These are phyloP conservation scores for Testicularia cyperi DNA, from an alignment of 1,284 basidiomycete species.

Conservation along the genomic window DNA sequence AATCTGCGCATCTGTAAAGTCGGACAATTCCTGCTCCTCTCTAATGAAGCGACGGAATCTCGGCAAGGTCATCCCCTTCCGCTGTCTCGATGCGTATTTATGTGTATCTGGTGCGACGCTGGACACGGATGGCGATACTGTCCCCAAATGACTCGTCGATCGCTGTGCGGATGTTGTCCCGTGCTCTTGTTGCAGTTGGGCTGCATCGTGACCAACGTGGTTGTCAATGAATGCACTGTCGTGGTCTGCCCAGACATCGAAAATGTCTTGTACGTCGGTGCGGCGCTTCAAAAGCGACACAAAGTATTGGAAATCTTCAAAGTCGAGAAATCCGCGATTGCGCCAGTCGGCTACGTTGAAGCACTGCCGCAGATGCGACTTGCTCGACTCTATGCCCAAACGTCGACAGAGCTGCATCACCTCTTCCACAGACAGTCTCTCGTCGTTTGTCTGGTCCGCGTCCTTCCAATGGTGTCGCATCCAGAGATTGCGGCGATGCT, in stretches of 20 bases:
- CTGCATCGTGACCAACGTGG: too few species aligned
- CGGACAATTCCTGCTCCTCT: constrained; percentile 43
- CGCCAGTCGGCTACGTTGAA: constrained; percentile 77
- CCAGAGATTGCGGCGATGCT: constrained; percentile 74
- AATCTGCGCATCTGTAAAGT: constrained; percentile 19
- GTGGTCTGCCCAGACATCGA: constrained; percentile 38
- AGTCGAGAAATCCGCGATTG: constrained; percentile 73
- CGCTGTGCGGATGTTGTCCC: too few species aligned
- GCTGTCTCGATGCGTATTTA: neutral
- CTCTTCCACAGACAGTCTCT: constrained; percentile 72
- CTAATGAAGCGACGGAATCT: constrained; percentile 40
- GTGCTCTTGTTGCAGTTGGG: too few species aligned
- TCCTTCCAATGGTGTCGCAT: constrained; percentile 79
- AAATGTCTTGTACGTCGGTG: constrained; percentile 71
- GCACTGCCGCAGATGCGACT: constrained; percentile 68
- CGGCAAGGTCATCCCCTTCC: neutral
- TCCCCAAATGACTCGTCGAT: neutral
- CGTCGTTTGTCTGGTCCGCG: constrained; percentile 69
- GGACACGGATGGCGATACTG: neutral
- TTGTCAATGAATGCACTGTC: neutral
- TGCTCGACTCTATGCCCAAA: constrained; percentile 72
- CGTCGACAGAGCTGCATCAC: constrained; percentile 74
- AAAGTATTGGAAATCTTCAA: constrained; percentile 79
- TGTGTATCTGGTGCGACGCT: neutral
- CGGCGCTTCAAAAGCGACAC: constrained; percentile 81